Percentiles rank a stretch among this genome's conserved stretches.
These are phyloP conservation scores for Aquanectria penicillioides DNA, from an alignment of 2,329 filamentous ascomycete genomes.

Conservation along the genomic window DNA sequence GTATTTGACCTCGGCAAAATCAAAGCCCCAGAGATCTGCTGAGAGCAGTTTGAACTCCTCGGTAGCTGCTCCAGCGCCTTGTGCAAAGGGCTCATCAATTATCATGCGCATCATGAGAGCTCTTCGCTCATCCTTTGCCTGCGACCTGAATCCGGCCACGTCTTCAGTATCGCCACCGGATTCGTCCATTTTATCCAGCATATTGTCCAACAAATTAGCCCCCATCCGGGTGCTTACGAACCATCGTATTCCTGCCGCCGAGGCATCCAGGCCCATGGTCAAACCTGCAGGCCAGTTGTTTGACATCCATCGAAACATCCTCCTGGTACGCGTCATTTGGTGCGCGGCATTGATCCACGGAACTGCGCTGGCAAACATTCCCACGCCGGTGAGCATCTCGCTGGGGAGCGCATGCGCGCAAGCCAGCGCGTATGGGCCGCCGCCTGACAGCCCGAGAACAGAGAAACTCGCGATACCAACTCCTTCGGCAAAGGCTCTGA, in stretches of 20 bases:
- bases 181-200: not conserved
- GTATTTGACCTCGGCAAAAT: not conserved
- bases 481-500: not conserved
- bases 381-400: not conserved
- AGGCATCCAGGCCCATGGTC: not conserved
- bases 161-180: not conserved
- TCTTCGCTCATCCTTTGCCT: not conserved
- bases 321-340: not conserved
- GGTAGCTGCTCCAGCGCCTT: not conserved
- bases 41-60: not conserved
- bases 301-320: not conserved
- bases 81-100: not conserved
- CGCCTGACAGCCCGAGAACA: not conserved
- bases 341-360: not conserved
- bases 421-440: not conserved
- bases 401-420: not conserved
- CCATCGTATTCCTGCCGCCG: not conserved
- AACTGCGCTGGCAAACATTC: not conserved
- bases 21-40: not conserved
- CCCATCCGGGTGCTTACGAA: not conserved
- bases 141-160: no score
- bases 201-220: not conserved
- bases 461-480: not conserved
- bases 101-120: not conserved
- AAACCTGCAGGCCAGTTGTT: not conserved